Base-by-base conservation (phyloP, 768 basidiomycete genomes). In the Pulveroboletus sp. region DNA sequence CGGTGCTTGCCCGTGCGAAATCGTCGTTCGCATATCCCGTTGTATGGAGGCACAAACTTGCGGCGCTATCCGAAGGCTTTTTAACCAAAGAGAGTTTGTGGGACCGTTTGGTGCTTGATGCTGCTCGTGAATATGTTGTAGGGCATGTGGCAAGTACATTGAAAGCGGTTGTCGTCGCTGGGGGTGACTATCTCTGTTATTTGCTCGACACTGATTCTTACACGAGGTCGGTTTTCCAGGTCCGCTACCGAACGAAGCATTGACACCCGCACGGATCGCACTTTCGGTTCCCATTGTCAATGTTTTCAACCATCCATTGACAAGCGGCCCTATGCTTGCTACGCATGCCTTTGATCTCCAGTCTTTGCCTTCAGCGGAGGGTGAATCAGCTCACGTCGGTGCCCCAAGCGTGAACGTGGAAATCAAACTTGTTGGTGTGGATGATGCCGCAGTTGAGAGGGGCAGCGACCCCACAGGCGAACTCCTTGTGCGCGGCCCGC, bases 321-420 rank as follows among this genome's bases (percentile, higher is more conserved):
- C 85, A 19, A 73, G 84, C 2, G 91, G 85, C 4, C 93, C 93
- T 0, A 68, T 94, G 24, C 76, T 93, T 38, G 87, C 89, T 6
- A 80, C 89, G 8, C 88, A 94, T 61, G 83, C 88, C 8, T 79
- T 90, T 46, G 93, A 97, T 64, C 67, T 96, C 22, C 93, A 96
- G 68, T 76, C 82, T 11, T 81, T 91, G 64, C 74, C 78, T 4
- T 57, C 65, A 5, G 64, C 66, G 17, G 57, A 66, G 5, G 50
- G 57, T 6, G 67, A 70, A 31, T 50, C 64, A 9, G 71, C 76
- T 13, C 78, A 80, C 50, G 78, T 80, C 12, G 93, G 93, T 5
- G 84, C 92, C 4, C 93, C 94, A 3, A 79, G 82, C n/a, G 75
- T 84, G 46, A 94, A 94, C 59, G 73, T 93, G 1, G 94, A 96